Base-by-base conservation (phyloP, 805 yeast genomes). In the Yarrowia hollandica region DNA sequence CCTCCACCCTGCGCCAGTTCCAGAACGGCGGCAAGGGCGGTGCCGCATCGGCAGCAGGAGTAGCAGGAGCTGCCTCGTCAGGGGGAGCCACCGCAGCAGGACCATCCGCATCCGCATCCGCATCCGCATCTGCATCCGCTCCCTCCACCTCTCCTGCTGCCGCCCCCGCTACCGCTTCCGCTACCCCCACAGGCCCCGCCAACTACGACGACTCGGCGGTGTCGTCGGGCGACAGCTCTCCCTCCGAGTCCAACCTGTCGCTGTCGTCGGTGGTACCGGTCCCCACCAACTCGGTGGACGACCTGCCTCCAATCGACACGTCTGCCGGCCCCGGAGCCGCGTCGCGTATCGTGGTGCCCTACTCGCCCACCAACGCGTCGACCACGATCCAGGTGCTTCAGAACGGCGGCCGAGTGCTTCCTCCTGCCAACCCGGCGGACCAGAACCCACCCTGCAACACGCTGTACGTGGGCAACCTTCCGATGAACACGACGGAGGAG, bases 371-470 rank as follows among this genome's bases (percentile, higher is more conserved):
- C 10, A 67, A 67, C 57, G 66, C 67, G 34, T 63, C 65, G 12
- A 67, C 67, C 42, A 68, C 75, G 4, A 62, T 72, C 23, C 72
- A 72, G 58, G 72, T 70, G 34, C 65, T 72, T 61, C 75, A 72
- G 62, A 70, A 64, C 50, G 75, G 75, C 10, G 76, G 76, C 11
- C 67, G 74, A 28, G 72, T 70, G 33, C 63, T 75, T 55, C 78
- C 78, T 5, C 78, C 78, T 2, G 96, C 96, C 0, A 92, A 92
- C 68, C 99, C 99, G 6, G 98, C 99, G 1, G 99, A 94, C 72
- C 99, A 94, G 74, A 94, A 94, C 69, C 98, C 99, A 3, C 99
- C 99, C 7, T 94, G 99, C 75, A 94, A 94, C 71, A 94, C 99
- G 0, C 76, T 94, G 60, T 94, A 94, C 68, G 99, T 94, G 48